Evolutionary conservation across 768 basidiomycete genomes (phyloP).

Genomic region (Rhodotorula graminis): DNA sequence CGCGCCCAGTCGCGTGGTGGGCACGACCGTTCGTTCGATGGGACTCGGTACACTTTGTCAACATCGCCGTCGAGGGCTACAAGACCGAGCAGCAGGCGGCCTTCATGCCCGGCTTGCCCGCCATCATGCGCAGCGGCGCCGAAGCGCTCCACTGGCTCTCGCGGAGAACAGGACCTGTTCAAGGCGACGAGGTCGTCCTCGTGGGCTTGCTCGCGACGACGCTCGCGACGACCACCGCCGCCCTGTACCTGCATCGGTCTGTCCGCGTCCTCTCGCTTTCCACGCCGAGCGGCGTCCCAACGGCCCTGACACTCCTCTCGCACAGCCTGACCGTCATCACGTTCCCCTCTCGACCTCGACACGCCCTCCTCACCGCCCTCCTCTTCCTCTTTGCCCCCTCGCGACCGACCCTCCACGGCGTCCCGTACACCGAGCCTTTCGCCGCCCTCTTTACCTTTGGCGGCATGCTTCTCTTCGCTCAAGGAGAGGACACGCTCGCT

Average conservation of each 20-base stretch:
- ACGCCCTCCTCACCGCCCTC: slow-evolving; percentile 61
- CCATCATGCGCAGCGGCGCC: slow-evolving; percentile 52
- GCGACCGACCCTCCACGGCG: slow-evolving; percentile 65
- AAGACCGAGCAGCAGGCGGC: slow-evolving; percentile 78
- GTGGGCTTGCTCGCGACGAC: slow-evolving; percentile 11
- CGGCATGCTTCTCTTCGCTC: slow-evolving; percentile 50
- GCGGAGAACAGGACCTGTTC: not conserved
- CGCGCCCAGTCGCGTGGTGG: not conserved
- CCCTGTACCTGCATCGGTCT: slow-evolving; percentile 44
- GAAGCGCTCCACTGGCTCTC: slow-evolving; percentile 14
- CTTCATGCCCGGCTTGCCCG: slow-evolving; percentile 65
- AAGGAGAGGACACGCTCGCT: slow-evolving; percentile 46
- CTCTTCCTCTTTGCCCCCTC: slow-evolving; percentile 77
- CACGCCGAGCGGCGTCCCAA: too few species aligned
- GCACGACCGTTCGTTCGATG: slow-evolving; percentile 59
- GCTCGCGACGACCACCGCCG: slow-evolving; percentile 42
- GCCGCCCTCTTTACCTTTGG: slow-evolving; percentile 75
- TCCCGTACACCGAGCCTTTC: slow-evolving; percentile 78
- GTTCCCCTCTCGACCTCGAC: slow-evolving; percentile 47
- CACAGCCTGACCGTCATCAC: slow-evolving; percentile 53
- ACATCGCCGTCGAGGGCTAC: slow-evolving; percentile 60
- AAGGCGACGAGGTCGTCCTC: slow-evolving; percentile 34
- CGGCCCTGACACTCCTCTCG: slow-evolving; percentile 42
- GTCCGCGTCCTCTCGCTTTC: too few species aligned
- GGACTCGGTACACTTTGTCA: slow-evolving; percentile 78